phyloP scores from a whole-genome alignment of 2,329 filamentous ascomycete genomes.

The Neofusicoccum laricinum region DNA sequence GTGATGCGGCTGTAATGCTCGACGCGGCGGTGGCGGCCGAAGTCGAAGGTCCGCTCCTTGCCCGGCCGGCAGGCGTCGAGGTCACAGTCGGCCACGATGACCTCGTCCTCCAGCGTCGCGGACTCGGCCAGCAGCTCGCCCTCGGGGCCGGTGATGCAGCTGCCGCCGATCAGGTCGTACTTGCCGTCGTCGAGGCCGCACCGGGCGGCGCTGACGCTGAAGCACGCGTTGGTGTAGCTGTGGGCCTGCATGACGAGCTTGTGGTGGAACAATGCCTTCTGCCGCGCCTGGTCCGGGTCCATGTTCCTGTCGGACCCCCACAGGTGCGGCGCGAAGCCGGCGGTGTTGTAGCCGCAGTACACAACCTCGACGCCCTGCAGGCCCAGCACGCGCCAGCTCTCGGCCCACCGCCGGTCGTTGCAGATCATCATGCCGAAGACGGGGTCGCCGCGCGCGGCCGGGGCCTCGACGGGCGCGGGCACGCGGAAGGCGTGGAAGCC shows the following conservation, averaged over 20 bases:
- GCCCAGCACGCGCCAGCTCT: slow-evolving; percentile 51
- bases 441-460: slow-evolving; percentile 40
- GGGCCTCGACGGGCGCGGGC: slow-evolving; percentile 21
- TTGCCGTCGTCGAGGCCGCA: slow-evolving; percentile 50
- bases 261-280: slow-evolving; percentile 50
- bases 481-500: slow-evolving; percentile 52
- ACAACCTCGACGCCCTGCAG: slow-evolving; percentile 50
- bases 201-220: slow-evolving; percentile 48
- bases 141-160: slow-evolving; percentile 46
- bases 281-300: slow-evolving; percentile 43
- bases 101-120: slow-evolving; percentile 46
- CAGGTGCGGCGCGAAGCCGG: slow-evolving; percentile 46
- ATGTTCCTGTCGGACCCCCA: slow-evolving; percentile 39
- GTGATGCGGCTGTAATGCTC: slow-evolving; percentile 23
- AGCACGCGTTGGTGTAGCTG: slow-evolving; percentile 52
- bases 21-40: slow-evolving; percentile 22
- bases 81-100: slow-evolving; percentile 50
- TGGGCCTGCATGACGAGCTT: slow-evolving; percentile 51
- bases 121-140: slow-evolving; percentile 49
- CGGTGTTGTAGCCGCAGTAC: slow-evolving; percentile 52
- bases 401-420: slow-evolving; percentile 53
- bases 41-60: slow-evolving; percentile 42
- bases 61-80: slow-evolving; percentile 44
- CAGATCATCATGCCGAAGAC: slow-evolving; percentile 56
- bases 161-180: slow-evolving; percentile 46